Evolutionary conservation across 1,284 basidiomycete species (phyloP), one percentile per base, ranked within the genome.

Genomic region (Boletus sp.): DNA sequence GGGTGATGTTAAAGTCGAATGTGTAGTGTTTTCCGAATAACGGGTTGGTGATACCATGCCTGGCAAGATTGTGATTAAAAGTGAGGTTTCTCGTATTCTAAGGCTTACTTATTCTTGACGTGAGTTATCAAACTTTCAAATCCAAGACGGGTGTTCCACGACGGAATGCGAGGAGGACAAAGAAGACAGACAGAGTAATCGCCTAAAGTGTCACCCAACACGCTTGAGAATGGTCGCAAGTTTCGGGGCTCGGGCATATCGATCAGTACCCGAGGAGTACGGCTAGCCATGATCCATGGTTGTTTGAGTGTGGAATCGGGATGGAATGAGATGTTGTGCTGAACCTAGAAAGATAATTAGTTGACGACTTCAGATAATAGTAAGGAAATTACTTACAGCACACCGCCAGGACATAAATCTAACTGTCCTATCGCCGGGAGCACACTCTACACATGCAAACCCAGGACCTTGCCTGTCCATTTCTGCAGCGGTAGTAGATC

Each of bases 101-200:
- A 34, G 5, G 60, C 62, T 14, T 10, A 65, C 60, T 27, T 47
- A 14, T 52, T 37, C 30, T 49, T 49, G 34, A 66, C 52, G 20
- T 62, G 60, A 44, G 12, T 19, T n/a, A 59, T 23, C 34, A 66
- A 16, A 40, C 50, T 47, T n/a, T 17, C 35, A 4, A 38, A 34
- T 19, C 64, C 57, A 34, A 58, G 53, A 7, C 48, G 50, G 10
- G 64, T 58, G 22, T 44, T 52, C 60, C 64, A 66, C 17, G 62
- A 65, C 34, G 62, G 62, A 37, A 62, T 55, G 12, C 58, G 51
- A 42, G 60, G 58, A 40, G 62, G 60, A 33, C 64, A 62, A 30
- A 46, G 49, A 25, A 63, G 62, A 38, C 60, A 63, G 35, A 57
- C 26, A 38, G 51, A 58, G 35, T 62, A 51, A 38, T 59, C 56